A percentile compares a stretch with the other conserved stretches of the same genome.
Conservation (phyloP, 1,284 basidiomycete species). For the Cystobasidium slooffiae region DNA sequence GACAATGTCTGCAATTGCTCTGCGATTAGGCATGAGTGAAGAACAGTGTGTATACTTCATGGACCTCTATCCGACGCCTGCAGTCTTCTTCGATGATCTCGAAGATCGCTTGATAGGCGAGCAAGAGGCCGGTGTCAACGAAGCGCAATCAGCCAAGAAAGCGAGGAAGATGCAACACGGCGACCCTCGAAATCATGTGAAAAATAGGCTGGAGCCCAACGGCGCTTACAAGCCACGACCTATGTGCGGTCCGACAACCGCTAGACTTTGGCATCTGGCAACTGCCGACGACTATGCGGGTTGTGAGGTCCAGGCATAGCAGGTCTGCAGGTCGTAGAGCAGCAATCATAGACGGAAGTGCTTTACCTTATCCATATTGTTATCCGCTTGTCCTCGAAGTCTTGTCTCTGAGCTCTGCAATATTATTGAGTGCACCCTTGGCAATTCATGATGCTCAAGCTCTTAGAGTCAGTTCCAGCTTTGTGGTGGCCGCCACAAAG, state of each 20-base stretch:
- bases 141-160: neutral
- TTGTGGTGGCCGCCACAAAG: too few species aligned
- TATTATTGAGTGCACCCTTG: too few species aligned
- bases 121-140: neutral
- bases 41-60: constrained; percentile 26
- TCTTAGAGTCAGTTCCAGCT: too few species aligned
- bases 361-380: too few species aligned
- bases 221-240: neutral
- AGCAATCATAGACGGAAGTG: too few species aligned
- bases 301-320: too few species aligned
- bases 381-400: too few species aligned
- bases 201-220: neutral
- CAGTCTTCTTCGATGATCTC: constrained; percentile 12
- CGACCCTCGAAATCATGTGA: neutral
- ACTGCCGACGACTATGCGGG: constrained; percentile 9
- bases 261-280: constrained; percentile 7
- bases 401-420: too few species aligned
- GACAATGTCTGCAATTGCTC: too few species aligned
- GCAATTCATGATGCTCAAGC: too few species aligned
- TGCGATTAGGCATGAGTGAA: constrained; percentile 20
- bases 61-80: constrained; percentile 21
- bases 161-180: neutral
- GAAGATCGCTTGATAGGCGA: constrained; percentile 9
- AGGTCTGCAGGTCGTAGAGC: too few species aligned
- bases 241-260: neutral